phyloP scores from a whole-genome alignment of 202 grass and related monocot genomes.

The Saccharum hybrid region DNA sequence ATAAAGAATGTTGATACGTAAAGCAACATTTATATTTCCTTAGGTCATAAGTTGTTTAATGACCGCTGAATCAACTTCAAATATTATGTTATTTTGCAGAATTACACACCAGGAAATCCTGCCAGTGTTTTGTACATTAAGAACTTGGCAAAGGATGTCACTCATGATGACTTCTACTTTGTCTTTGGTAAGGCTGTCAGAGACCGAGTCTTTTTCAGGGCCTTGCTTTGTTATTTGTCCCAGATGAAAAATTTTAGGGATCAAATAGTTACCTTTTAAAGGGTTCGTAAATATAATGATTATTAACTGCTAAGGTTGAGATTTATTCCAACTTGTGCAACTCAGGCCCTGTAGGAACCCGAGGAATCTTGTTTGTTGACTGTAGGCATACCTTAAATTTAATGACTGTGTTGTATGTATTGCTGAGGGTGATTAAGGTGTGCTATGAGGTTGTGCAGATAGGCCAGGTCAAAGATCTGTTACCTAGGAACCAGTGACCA shows the following conservation, averaged over 20 bases:
- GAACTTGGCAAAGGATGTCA: conserved; percentile 93
- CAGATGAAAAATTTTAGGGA: not conserved
- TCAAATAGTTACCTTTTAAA: not conserved
- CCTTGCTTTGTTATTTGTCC: conserved; percentile 3
- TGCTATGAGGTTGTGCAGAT: not conserved
- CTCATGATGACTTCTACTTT: conserved; percentile 89
- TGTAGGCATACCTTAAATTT: not conserved
- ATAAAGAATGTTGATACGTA: not conserved
- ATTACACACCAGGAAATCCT: conserved; percentile 89
- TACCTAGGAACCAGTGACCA: not conserved
- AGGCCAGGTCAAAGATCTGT: not conserved
- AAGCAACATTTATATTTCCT: not conserved
- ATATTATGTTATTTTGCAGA: conserved; percentile 51
- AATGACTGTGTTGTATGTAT: not conserved
- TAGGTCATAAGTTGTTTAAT: not conserved
- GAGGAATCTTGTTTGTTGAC: not conserved
- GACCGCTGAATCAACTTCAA: not conserved
- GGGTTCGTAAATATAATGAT: not conserved
- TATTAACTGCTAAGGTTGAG: conserved; percentile 3
- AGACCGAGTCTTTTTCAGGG: not conserved
- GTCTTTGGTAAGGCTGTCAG: conserved; percentile 69
- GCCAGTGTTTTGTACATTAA: conserved; percentile 85
- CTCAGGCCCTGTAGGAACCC: not conserved
- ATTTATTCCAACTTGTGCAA: conserved; percentile 13
- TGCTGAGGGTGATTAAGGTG: not conserved